phyloP scores from a whole-genome alignment of 768 basidiomycete genomes.

The Rhizopogon vinicolor region DNA sequence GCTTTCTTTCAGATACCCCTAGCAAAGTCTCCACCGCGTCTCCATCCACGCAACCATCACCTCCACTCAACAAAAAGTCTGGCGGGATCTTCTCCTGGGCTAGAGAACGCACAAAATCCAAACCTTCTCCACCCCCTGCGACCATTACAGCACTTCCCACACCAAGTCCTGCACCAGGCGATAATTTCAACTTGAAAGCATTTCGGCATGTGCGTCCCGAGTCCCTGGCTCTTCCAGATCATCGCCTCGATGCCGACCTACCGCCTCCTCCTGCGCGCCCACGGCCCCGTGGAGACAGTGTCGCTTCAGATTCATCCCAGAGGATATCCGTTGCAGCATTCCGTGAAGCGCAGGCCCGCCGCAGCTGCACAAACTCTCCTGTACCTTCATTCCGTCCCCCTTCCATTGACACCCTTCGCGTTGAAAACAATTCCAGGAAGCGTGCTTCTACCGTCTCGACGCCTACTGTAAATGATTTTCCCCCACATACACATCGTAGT shows the following conservation, averaged over 20 bases:
- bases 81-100: conserved; percentile 31
- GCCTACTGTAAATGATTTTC: conserved; percentile 10
- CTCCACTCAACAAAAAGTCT: conserved; percentile 29
- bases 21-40: conserved; percentile 9
- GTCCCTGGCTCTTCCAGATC: conserved; percentile 26
- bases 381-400: conserved; percentile 44
- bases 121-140: conserved; percentile 22
- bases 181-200: conserved; percentile 65
- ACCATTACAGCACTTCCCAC: conserved; percentile 28
- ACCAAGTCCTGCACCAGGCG: conserved; percentile 14
- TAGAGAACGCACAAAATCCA: conserved; percentile 33
- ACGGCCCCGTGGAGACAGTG: conserved; percentile 54
- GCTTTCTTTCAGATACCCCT: conserved; percentile 15
- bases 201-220: conserved; percentile 63
- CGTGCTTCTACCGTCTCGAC: conserved; percentile 27
- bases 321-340: conserved; percentile 81
- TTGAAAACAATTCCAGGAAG: conserved; percentile 18
- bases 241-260: conserved; percentile 15
- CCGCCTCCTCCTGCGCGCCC: conserved; percentile 34
- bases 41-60: conserved; percentile 6
- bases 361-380: conserved; percentile 59
- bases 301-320: conserved; percentile 62
- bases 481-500: conserved; percentile 9
- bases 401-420: conserved; percentile 26
- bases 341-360: conserved; percentile 69